A percentile compares a stretch with the other conserved stretches of the same genome.
Conservation (phyloP, 1,284 basidiomycete genomes). For the Cutaneotrichosporon spelunceum region DNA sequence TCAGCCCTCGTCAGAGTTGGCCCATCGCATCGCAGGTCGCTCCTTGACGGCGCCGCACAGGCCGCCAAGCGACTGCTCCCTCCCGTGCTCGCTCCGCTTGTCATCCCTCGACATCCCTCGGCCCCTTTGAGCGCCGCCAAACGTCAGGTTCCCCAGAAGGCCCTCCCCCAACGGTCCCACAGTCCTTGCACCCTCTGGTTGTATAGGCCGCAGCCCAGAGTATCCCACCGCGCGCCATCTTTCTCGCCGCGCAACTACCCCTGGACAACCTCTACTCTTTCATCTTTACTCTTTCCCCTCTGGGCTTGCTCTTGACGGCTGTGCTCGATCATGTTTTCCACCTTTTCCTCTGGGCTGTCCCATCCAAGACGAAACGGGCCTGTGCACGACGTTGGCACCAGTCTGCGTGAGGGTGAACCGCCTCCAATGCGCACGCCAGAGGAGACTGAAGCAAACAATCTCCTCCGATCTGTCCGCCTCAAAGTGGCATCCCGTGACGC, state of each 20-base stretch:
- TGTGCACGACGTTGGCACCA: not conserved
- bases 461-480: conserved; percentile 33
- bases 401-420: conserved; percentile 3
- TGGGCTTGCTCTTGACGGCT: not conserved
- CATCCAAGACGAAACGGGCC: not conserved
- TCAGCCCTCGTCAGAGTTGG: not conserved
- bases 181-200: not conserved
- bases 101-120: not conserved
- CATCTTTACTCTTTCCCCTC: not conserved
- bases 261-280: not conserved
- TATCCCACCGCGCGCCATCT: not conserved
- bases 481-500: conserved; percentile 37
- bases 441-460: not conserved
- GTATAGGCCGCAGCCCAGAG: not conserved
- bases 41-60: conserved; percentile 7
- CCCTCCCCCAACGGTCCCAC: not conserved
- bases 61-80: not conserved
- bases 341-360: not conserved
- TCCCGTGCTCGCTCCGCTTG: no score
- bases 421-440: conserved; percentile 2
- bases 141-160: not conserved
- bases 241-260: not conserved
- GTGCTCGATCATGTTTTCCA: conserved; percentile 1
- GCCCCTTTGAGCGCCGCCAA: not conserved
- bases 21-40: not conserved